Conservation (phyloP, 192 early-diverging fungal species). For the Backusella liffmaniae region DNA sequence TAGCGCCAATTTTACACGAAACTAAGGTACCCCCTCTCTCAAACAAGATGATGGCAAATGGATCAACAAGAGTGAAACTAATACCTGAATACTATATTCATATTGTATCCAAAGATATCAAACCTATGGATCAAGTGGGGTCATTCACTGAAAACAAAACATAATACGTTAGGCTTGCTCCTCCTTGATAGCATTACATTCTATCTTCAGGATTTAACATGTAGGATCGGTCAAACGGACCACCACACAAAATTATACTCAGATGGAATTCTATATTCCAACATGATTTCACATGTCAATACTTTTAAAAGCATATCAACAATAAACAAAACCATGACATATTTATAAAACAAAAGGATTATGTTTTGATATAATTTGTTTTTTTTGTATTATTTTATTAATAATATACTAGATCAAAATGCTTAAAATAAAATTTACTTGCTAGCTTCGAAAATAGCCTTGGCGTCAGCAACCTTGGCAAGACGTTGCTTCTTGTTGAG, state of each 20-base stretch:
- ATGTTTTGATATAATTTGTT: neutral
- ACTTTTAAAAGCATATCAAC: neutral
- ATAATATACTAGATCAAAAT: neutral
- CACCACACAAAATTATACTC: neutral
- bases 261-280: neutral
- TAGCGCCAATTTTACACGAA: neutral
- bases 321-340: neutral
- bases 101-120: no score
- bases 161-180: neutral
- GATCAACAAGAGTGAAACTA: neutral
- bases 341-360: neutral
- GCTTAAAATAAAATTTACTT: neutral
- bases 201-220: neutral
- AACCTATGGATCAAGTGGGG: no score
- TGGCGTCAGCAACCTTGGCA: conserved; percentile 90
- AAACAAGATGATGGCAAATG: neutral
- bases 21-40: neutral
- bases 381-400: neutral
- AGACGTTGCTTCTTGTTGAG: conserved; percentile 91
- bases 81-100: neutral
- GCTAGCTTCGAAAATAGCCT: conserved; percentile 29
- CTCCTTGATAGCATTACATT: neutral
- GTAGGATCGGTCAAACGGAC: neutral
- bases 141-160: no score
- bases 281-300: neutral